These are phyloP conservation scores for Mucor lusitanicus DNA, from an alignment of 371 early-diverging fungal species.

Conservation along the genomic window DNA sequence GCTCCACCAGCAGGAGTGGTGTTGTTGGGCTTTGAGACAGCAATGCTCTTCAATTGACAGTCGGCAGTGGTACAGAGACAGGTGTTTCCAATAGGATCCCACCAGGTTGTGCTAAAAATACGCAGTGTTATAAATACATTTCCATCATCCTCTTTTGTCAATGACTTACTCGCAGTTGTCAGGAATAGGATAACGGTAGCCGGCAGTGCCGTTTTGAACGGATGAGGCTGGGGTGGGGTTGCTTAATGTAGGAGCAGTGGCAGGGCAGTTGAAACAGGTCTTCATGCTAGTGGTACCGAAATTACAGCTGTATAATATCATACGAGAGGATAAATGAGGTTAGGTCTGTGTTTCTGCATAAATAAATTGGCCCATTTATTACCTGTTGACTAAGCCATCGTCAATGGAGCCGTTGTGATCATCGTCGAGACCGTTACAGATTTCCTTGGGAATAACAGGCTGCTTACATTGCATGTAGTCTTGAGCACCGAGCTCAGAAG, in stretches of 20 bases:
- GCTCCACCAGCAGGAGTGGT: background rate
- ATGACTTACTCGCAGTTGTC: conserved; percentile 61
- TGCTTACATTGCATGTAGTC: conserved; percentile 59
- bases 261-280: conserved; percentile 73
- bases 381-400: conserved; percentile 43
- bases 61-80: conserved; percentile 53
- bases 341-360: background rate
- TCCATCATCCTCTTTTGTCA: background rate
- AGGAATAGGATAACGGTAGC: conserved; percentile 55
- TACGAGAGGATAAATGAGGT: background rate
- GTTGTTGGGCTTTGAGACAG: conserved; percentile 23
- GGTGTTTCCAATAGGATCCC: conserved; percentile 66
- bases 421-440: conserved; percentile 76
- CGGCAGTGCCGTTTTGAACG: conserved; percentile 40
- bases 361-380: background rate
- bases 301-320: conserved; percentile 54
- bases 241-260: conserved; percentile 45
- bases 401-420: conserved; percentile 49
- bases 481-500: conserved; percentile 53
- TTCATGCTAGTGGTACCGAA: conserved; percentile 57
- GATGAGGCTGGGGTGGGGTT: conserved; percentile 53
- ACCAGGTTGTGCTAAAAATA: conserved; percentile 55
- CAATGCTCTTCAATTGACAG: conserved; percentile 52
- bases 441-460: conserved; percentile 62
- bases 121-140: background rate